Percentiles rank a stretch among this genome's conserved stretches.
Conservation (phyloP, 2,329 filamentous ascomycete species). For the Arthrinium puccinioides region DNA sequence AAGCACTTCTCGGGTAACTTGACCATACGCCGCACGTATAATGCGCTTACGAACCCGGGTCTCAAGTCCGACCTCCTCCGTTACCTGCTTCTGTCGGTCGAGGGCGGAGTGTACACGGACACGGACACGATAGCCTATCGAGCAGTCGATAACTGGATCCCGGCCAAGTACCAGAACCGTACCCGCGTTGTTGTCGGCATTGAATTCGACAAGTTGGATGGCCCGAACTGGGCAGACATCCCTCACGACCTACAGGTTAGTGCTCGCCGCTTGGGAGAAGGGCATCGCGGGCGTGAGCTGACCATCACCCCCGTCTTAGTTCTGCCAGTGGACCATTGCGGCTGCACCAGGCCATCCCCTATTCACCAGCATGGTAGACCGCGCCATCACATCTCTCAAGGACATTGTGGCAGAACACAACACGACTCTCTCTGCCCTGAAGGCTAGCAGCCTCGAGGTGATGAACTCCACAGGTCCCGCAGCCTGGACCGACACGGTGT, state of each 20-base stretch:
- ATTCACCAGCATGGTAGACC: conserved; percentile 1
- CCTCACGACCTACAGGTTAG: conserved; percentile 3
- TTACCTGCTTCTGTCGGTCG: conserved; percentile 6
- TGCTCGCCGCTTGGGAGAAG: neutral
- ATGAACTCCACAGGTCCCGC: conserved; percentile 6
- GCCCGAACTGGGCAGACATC: conserved; percentile 1
- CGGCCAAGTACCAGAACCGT: neutral
- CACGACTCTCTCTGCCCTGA: neutral
- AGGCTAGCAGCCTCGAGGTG: conserved; percentile 3
- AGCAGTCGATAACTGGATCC: conserved; percentile 6
- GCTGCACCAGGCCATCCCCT: conserved; percentile 4
- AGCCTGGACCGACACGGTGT: conserved; percentile 5
- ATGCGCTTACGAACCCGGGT: conserved; percentile 6
- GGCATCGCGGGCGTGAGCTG: neutral
- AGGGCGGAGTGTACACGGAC: conserved; percentile 8
- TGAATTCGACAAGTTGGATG: conserved; percentile 5
- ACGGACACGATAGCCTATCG: conserved; percentile 2
- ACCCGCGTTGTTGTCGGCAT: conserved; percentile 4
- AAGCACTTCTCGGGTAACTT: neutral
- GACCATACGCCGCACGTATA: conserved; percentile 3
- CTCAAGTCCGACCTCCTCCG: conserved; percentile 9
- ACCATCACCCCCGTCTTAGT: conserved; percentile 1
- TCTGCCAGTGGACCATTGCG: conserved; percentile 8
- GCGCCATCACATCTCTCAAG: neutral
- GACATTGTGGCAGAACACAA: neutral